Evolutionary conservation across 2,329 filamentous ascomycete species (phyloP).

Genomic region (Orbilia blumenaviensis): DNA sequence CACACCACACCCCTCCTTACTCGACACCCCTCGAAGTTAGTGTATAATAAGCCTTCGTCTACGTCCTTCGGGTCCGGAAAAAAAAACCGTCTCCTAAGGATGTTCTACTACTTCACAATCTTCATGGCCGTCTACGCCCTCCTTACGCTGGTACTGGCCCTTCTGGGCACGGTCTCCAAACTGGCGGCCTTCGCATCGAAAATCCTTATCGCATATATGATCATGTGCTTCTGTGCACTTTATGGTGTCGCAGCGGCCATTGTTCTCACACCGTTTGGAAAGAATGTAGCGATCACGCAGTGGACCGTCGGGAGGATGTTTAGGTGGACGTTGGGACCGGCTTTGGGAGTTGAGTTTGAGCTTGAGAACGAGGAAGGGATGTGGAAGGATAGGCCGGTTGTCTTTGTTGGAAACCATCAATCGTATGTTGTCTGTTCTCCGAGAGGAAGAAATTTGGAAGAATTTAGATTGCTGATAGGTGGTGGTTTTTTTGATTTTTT

Average conservation of each 20-base stretch:
- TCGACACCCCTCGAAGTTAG: background rate
- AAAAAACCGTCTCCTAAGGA: conserved; percentile 25
- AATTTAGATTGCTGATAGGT: background rate
- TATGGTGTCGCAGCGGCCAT: conserved; percentile 82
- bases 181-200: conserved; percentile 74
- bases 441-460: background rate
- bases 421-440: conserved; percentile 63
- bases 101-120: conserved; percentile 56
- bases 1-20: conserved; percentile 2
- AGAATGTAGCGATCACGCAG: conserved; percentile 77
- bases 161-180: conserved; percentile 56
- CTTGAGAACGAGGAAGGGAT: conserved; percentile 75
- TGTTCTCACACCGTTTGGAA: conserved; percentile 73
- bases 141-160: conserved; percentile 34
- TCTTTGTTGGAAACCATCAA: conserved; percentile 96
- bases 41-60: conserved; percentile 1
- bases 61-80: background rate
- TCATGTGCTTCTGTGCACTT: conserved; percentile 69
- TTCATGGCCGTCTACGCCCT: conserved; percentile 56
- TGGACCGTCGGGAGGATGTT: conserved; percentile 84
- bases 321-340: conserved; percentile 77
- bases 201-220: conserved; percentile 72
- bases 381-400: conserved; percentile 74
- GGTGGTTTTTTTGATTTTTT: too few relatives aligned
- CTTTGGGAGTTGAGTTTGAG: conserved; percentile 80